Evolutionary conservation across 2,329 filamentous ascomycete genomes (phyloP).

Genomic region (Colletotrichum ledebouriae): DNA sequence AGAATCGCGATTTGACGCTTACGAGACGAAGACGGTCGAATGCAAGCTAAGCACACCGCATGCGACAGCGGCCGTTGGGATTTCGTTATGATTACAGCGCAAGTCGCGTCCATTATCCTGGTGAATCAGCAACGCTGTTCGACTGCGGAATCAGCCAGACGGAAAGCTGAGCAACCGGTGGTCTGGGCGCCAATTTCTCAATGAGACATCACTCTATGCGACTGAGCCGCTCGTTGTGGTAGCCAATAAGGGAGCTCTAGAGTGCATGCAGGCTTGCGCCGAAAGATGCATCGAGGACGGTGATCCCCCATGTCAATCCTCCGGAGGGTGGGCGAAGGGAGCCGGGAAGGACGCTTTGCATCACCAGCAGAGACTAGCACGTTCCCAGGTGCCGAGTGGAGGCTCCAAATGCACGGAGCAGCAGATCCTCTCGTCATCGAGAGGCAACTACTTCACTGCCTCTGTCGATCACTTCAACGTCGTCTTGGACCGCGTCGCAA

Average conservation of each 20-base stretch:
- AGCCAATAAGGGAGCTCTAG: slow-evolving; percentile 25
- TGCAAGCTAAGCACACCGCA: slow-evolving; percentile 7
- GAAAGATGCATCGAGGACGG: slow-evolving; percentile 39
- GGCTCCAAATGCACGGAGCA: not conserved
- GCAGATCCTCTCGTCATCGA: slow-evolving; percentile 14
- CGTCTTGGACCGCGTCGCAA: slow-evolving; percentile 24
- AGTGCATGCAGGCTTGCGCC: slow-evolving; percentile 19
- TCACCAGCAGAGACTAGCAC: slow-evolving; percentile 23
- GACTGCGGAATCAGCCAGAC: slow-evolving; percentile 11
- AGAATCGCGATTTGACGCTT: slow-evolving; percentile 1
- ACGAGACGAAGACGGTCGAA: slow-evolving; percentile 24
- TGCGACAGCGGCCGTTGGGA: slow-evolving; percentile 33
- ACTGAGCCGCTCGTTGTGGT: not conserved
- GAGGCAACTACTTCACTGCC: slow-evolving; percentile 5
- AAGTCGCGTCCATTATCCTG: not conserved
- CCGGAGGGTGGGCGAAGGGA: slow-evolving; percentile 14
- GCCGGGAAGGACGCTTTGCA: slow-evolving; percentile 34
- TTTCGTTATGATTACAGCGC: not conserved
- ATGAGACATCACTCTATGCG: slow-evolving; percentile 35
- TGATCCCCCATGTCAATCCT: slow-evolving; percentile 33
- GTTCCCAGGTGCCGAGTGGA: not conserved
- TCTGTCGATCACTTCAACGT: slow-evolving; percentile 22
- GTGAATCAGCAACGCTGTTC: slow-evolving; percentile 25
- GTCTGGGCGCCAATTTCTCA: not conserved
- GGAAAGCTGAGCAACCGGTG: slow-evolving; percentile 18